These are phyloP conservation scores for Brachypodium distachyon DNA, from an alignment of 202 grass and related monocot genomes.

Conservation along the genomic window DNA sequence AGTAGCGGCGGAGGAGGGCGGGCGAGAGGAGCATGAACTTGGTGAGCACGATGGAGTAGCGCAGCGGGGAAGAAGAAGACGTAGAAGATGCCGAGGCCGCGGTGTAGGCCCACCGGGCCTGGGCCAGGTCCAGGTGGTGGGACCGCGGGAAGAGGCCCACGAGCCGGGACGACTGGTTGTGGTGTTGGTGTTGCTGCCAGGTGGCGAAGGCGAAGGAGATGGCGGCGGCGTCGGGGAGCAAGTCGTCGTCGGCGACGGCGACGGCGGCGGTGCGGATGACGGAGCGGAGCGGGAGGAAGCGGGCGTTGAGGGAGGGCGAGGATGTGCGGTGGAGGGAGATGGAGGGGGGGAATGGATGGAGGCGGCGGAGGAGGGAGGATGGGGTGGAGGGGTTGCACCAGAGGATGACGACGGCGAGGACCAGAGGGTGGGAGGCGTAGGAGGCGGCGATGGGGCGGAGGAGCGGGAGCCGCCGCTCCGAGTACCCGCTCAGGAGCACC, in stretches of 20 bases:
- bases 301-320: constrained; percentile 65
- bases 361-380: not conserved
- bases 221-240: constrained; percentile 33
- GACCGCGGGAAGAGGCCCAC: constrained; percentile 77
- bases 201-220: constrained; percentile 59
- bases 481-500: constrained; percentile 71
- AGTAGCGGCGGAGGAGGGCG: constrained; percentile 52
- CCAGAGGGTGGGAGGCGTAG: constrained; percentile 48
- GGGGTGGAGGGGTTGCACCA: constrained; percentile 77
- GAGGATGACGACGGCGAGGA: constrained; percentile 50
- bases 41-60: constrained; percentile 88
- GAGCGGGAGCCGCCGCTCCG: constrained; percentile 52
- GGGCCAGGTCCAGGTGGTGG: constrained; percentile 62
- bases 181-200: constrained; percentile 44
- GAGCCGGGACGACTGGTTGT: not conserved
- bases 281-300: constrained; percentile 58
- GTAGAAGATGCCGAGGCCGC: constrained; percentile 33
- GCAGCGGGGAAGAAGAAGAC: too few relatives aligned
- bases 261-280: constrained; percentile 64
- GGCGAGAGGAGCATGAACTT: constrained; percentile 59
- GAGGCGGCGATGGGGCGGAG: constrained; percentile 47
- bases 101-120: constrained; percentile 50
- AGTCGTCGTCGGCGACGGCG: constrained; percentile 56
- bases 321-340: constrained; percentile 37
- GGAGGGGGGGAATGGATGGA: constrained; percentile 15